phyloP scores from a whole-genome alignment of 2,329 filamentous ascomycete species.

The Penicillium sp. region DNA sequence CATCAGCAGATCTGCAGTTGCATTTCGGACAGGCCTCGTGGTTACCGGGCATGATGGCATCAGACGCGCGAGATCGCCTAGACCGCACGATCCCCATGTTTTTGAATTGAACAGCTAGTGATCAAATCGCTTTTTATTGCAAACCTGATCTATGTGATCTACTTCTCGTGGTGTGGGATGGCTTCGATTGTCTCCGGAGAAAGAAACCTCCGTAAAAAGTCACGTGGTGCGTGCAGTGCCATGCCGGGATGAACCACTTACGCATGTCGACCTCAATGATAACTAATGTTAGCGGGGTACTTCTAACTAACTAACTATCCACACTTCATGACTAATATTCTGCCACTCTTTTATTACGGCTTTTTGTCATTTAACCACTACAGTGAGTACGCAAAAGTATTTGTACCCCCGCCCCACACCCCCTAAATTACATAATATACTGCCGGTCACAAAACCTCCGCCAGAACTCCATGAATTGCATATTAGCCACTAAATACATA shows the following conservation, averaged over 20 bases:
- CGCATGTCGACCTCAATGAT: too few relatives aligned
- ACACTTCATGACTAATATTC: too few relatives aligned
- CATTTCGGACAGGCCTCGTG: neutral
- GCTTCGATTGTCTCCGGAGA: neutral
- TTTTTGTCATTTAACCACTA: too few relatives aligned
- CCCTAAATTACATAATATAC: too few relatives aligned
- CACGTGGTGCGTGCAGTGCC: neutral
- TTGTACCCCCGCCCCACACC: too few relatives aligned
- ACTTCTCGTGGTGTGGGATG: neutral
- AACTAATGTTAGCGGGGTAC: too few relatives aligned
- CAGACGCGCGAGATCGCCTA: slow-evolving; percentile 9
- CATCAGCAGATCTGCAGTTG: slow-evolving; percentile 1
- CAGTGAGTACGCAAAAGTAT: too few relatives aligned
- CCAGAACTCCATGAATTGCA: too few relatives aligned
- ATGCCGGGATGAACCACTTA: neutral
- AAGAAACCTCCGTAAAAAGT: neutral
- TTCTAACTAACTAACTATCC: too few relatives aligned
- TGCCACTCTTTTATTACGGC: too few relatives aligned
- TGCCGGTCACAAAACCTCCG: too few relatives aligned
- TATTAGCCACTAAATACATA: too few relatives aligned
- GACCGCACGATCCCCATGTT: slow-evolving; percentile 8
- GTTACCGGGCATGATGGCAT: slow-evolving; percentile 10
- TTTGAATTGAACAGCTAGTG: neutral
- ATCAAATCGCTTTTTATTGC: neutral
- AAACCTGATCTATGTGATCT: neutral